Evolutionary conservation across 805 yeast species (phyloP), one percentile per base, ranked within the genome.

Genomic region (Yamadazyma philogaea): DNA sequence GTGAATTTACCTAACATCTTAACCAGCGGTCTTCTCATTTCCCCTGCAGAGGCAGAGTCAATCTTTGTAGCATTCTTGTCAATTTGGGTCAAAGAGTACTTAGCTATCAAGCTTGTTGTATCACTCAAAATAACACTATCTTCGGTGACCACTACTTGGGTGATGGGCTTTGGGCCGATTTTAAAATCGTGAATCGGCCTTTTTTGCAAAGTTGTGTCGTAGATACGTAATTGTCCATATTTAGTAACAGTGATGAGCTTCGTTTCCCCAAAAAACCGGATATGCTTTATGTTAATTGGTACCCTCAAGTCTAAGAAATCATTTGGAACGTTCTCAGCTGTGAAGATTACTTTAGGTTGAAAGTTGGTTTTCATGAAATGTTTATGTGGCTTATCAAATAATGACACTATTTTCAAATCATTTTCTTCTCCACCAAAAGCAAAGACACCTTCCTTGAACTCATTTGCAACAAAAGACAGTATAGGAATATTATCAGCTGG

Each of bases 361-460:
- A 62, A 52, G 28, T 48, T 47, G 20, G 51, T 53, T 5, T 55
- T 52, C 57, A 55, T 52, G 30, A 49, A 49, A 8, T 34, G 19
- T 11, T 39, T 37, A 7, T 50, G 40, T 11, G 42, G 40, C n/a
- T 55, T 60, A 4, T 58, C 58, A 38, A 63, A 66, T 17, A 78
- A 47, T 33, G 65, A 50, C 36, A 76, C 59, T 16, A 82, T 63
- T 39, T 76, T 77, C 4, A 86, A 64, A 57, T 87, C 90, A 45
- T 80, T 80, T 52, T 89, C 95, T 55, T 87, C 79, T 21, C 98
- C 99, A 27, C 97, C 97, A 54, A 70, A 78, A 1, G 93, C 96
- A 61, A 85, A 79, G 1, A 81, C 59, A 17, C 78, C 76, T 6
- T 60, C 58, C 16, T 68, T 71, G 12, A 59, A 54, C 3, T 81